phyloP scores from a whole-genome alignment of 2,329 filamentous ascomycete genomes.

The Delphinella strobiligena region DNA sequence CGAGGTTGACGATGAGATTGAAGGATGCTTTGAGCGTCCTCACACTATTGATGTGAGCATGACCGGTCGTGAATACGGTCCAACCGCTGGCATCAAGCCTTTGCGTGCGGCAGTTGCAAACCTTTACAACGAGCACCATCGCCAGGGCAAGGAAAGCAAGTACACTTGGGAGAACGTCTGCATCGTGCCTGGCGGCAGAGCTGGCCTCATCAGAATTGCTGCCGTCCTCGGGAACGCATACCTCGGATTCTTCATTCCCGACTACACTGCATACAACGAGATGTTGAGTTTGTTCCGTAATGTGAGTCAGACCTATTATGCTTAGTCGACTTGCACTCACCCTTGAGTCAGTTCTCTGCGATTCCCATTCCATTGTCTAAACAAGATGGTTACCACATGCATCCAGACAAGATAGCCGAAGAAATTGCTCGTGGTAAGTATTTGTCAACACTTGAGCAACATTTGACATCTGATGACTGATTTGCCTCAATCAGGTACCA shows the following conservation, averaged over 20 bases:
- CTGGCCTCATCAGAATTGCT: constrained; percentile 86
- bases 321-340: background rate
- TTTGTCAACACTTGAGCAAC: too few relatives aligned
- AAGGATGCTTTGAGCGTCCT: constrained; percentile 76
- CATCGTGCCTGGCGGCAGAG: constrained; percentile 86
- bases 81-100: constrained; percentile 86
- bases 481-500: constrained; percentile 20
- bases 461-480: too few relatives aligned
- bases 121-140: constrained; percentile 87
- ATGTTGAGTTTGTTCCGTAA: constrained; percentile 95
- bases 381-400: constrained; percentile 83
- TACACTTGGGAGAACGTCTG: constrained; percentile 98
- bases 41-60: constrained; percentile 65
- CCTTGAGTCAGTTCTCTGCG: constrained; percentile 49
- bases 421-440: constrained; percentile 20
- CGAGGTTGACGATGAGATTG: constrained; percentile 77
- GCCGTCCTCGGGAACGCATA: constrained; percentile 78
- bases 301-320: constrained; percentile 17
- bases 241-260: constrained; percentile 63
- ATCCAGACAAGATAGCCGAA: constrained; percentile 83
- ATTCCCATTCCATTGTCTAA: constrained; percentile 76
- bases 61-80: constrained; percentile 73
- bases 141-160: constrained; percentile 72
- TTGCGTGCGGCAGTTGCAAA: constrained; percentile 79
- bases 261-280: constrained; percentile 96